Evolutionary conservation across 2,329 filamentous ascomycete genomes (phyloP).

Genomic region (Beauveria bassiana): DNA sequence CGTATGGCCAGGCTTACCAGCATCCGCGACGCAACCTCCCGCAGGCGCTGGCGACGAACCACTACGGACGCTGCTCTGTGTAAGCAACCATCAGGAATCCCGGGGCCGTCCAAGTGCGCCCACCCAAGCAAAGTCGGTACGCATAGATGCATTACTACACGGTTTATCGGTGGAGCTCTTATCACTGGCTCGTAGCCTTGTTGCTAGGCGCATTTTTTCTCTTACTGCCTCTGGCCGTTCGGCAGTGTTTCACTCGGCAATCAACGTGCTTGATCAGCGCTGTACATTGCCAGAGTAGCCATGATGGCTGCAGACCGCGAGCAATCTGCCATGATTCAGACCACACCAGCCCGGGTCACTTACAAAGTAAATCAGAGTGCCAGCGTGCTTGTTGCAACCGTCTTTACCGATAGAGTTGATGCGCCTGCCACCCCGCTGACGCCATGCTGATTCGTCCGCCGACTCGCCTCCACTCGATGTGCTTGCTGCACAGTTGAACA

Average conservation of each 20-base stretch:
- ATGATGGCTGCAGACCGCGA: not conserved
- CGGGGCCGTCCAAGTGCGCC: not conserved
- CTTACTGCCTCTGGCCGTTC: not conserved
- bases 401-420: conserved; percentile 9
- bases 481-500: not conserved
- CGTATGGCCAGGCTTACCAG: not conserved
- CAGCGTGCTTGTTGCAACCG: not conserved
- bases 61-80: not conserved
- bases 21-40: not conserved
- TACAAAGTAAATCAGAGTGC: not conserved
- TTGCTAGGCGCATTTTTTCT: not conserved
- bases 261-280: conserved; percentile 2
- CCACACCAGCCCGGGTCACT: not conserved
- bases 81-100: not conserved
- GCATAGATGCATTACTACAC: not conserved
- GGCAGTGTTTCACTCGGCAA: conserved; percentile 3
- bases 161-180: not conserved
- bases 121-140: not conserved
- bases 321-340: not conserved
- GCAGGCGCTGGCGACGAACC: not conserved
- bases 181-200: conserved; percentile 2
- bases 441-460: not conserved
- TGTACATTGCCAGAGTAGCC: not conserved
- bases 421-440: not conserved
- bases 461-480: not conserved